Percentiles rank a stretch among this genome's conserved stretches.
phyloP scores from a whole-genome alignment of 768 basidiomycete species.

The Boletus reticulatus region DNA sequence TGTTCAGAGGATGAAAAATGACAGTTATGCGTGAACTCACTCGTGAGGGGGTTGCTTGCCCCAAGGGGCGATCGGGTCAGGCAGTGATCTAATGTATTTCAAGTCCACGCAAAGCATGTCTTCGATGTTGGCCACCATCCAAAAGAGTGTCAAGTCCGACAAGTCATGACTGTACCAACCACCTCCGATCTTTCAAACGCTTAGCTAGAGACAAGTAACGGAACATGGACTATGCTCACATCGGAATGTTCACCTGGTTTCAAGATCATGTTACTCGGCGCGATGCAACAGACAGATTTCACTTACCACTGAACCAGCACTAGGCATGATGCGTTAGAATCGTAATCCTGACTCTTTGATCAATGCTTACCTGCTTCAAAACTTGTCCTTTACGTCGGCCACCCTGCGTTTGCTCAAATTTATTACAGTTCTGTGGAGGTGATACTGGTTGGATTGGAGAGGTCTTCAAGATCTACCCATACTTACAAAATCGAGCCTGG shows the following conservation, averaged over 20 bases:
- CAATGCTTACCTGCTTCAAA: conserved; percentile 53
- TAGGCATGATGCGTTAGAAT: conserved; percentile 23
- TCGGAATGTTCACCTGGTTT: conserved; percentile 30
- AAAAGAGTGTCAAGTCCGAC: conserved; percentile 58
- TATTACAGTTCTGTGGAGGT: conserved; percentile 49
- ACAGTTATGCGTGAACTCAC: conserved; percentile 36
- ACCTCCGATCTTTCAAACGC: conserved; percentile 54
- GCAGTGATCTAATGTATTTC: conserved; percentile 48
- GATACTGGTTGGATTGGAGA: neutral
- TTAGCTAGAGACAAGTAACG: neutral
- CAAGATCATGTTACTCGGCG: conserved; percentile 5
- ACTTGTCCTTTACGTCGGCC: conserved; percentile 55
- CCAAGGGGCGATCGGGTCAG: conserved; percentile 55
- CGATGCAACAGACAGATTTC: neutral
- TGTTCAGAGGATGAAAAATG: neutral
- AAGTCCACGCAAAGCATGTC: conserved; percentile 56
- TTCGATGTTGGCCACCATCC: conserved; percentile 63
- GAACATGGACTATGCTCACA: conserved; percentile 1
- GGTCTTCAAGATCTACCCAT: neutral
- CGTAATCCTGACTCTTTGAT: neutral
- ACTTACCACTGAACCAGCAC: conserved; percentile 72
- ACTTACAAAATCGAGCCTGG: conserved; percentile 65
- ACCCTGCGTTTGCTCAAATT: conserved; percentile 55
- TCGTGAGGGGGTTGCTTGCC: conserved; percentile 61
- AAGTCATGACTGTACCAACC: conserved; percentile 69